Evolutionary conservation across 768 basidiomycete species (phyloP).

Genomic region (Mycena latifolia): DNA sequence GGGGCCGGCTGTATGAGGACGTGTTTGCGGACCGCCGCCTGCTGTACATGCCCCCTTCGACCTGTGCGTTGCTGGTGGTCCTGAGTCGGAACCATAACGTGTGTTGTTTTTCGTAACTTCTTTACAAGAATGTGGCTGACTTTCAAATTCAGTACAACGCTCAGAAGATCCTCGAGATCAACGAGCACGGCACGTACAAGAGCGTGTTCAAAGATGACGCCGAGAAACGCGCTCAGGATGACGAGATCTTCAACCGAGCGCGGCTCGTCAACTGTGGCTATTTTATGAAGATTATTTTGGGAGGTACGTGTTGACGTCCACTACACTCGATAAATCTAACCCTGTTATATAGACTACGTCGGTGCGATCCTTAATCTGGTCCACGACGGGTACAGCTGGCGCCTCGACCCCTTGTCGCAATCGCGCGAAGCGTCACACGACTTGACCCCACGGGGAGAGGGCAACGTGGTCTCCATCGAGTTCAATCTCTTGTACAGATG

Average conservation of each 20-base stretch:
- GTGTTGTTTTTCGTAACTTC: conserved; percentile 36
- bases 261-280: conserved; percentile 81
- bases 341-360: conserved; percentile 67
- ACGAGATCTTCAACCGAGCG: conserved; percentile 82
- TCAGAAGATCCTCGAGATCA: conserved; percentile 73
- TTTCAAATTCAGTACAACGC: conserved; percentile 69
- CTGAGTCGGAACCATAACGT: conserved; percentile 84
- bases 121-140: not conserved
- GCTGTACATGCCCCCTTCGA: conserved; percentile 79
- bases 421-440: conserved; percentile 62
- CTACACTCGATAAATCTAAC: conserved; percentile 4
- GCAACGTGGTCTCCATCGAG: conserved; percentile 83
- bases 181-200: conserved; percentile 68
- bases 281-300: conserved; percentile 78
- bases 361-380: conserved; percentile 79
- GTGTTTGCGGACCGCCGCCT: conserved; percentile 77
- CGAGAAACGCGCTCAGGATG: conserved; percentile 64
- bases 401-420: conserved; percentile 68
- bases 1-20: conserved; percentile 76
- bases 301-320: conserved; percentile 47
- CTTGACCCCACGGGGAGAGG: conserved; percentile 73
- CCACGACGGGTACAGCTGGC: conserved; percentile 74
- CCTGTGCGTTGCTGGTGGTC: conserved; percentile 75
- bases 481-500: conserved; percentile 77
- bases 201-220: conserved; percentile 38